Conservation (phyloP, 2,329 filamentous ascomycete species). For the Cytospora piceicola region DNA sequence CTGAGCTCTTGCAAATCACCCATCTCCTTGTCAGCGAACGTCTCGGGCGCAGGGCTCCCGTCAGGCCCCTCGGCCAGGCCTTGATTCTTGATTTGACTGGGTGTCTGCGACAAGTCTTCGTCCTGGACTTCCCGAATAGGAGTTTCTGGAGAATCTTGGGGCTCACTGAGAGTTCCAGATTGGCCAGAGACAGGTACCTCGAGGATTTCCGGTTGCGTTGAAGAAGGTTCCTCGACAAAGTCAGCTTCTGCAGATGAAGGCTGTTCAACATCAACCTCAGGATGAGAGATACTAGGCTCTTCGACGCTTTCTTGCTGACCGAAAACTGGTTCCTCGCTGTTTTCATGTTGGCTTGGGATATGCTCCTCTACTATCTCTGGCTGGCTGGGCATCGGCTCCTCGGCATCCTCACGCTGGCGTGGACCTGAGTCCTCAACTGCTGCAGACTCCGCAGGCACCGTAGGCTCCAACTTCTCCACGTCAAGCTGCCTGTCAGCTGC, state of each 20-base stretch:
- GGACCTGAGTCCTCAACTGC: not conserved
- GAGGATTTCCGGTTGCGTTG: not conserved
- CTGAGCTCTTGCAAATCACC: slow-evolving; percentile 14
- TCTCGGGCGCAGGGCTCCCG: slow-evolving; percentile 26
- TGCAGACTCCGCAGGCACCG: not conserved
- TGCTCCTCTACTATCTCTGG: not conserved
- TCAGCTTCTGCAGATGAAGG: not conserved
- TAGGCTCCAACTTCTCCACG: not conserved
- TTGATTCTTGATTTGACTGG: slow-evolving; percentile 36
- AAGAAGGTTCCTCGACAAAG: not conserved
- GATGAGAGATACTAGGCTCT: not conserved
- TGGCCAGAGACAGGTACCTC: not conserved
- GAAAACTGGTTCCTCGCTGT: slow-evolving; percentile 2
- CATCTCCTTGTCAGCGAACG: slow-evolving; percentile 21
- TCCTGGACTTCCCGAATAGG: slow-evolving; percentile 39
- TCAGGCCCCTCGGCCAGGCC: slow-evolving; percentile 32
- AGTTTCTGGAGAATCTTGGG: not conserved
- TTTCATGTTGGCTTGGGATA: not conserved
- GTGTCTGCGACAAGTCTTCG: slow-evolving; percentile 36
- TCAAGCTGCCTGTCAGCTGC: not conserved
- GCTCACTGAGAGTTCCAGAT: not conserved
- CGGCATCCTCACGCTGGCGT: not conserved
- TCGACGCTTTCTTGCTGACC: not conserved
- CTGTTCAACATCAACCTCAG: not conserved
- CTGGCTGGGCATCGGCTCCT: not conserved